Evolutionary conservation across 2,329 filamentous ascomycete species (phyloP).

Genomic region (Tolypocladium paradoxum): DNA sequence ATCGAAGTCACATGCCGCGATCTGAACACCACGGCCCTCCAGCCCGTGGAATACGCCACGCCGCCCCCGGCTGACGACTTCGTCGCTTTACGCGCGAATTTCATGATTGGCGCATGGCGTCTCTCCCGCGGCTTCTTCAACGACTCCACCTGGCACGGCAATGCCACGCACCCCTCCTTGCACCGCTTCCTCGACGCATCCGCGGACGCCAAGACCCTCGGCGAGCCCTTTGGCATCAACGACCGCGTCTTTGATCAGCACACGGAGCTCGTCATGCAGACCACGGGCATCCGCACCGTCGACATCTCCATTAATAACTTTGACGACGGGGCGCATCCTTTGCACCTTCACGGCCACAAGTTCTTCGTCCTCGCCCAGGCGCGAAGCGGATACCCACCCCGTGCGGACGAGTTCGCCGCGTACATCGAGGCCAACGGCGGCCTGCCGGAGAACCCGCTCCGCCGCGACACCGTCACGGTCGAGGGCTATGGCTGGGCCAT

Average conservation of each 20-base stretch:
- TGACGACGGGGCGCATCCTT: conserved; percentile 35
- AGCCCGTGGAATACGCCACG: conserved; percentile 23
- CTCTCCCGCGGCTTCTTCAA: conserved; percentile 46
- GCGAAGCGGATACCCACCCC: conserved; percentile 22
- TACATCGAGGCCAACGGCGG: conserved; percentile 14
- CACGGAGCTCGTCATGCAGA: conserved; percentile 34
- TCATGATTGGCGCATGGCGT: conserved; percentile 43
- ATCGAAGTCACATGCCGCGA: conserved; percentile 40
- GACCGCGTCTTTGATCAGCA: conserved; percentile 15
- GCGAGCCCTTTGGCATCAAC: conserved; percentile 15
- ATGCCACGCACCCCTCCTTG: conserved; percentile 22
- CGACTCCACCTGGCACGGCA: conserved; percentile 34
- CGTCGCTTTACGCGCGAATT: conserved; percentile 38
- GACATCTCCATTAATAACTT: conserved; percentile 50
- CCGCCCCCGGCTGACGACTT: conserved; percentile 27
- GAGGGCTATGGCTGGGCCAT: conserved; percentile 44
- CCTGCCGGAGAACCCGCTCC: conserved; percentile 19
- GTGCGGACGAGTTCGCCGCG: conserved; percentile 9
- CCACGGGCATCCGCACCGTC: conserved; percentile 38
- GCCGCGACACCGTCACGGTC: conserved; percentile 35
- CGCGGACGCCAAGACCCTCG: conserved; percentile 5
- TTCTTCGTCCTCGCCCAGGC: conserved; percentile 36
- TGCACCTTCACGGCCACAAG: conserved; percentile 50
- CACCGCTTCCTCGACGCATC: conserved; percentile 21
- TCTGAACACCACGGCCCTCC: conserved; percentile 37